Conservation (phyloP, 2,329 filamentous ascomycete genomes). For the Zarea fungicola region DNA sequence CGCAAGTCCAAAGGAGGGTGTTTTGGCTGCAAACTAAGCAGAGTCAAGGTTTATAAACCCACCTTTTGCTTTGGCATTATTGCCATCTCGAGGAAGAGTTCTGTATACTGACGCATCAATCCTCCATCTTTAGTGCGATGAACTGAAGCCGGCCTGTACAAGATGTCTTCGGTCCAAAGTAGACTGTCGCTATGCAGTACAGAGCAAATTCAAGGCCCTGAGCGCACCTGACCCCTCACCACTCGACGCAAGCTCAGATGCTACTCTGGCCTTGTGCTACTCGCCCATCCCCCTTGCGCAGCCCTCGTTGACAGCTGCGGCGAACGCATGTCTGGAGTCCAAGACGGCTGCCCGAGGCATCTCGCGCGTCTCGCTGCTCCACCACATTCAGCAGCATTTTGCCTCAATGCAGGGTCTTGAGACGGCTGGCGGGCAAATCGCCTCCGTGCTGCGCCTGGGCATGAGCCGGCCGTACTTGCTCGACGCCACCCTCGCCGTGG, state of each 20-base stretch:
- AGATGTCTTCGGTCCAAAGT: conserved; percentile 18
- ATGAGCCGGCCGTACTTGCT: conserved; percentile 18
- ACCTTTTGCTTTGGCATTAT: no score
- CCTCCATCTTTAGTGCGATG: conserved; percentile 16
- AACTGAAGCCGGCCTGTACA: conserved; percentile 19
- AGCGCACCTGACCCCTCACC: no score
- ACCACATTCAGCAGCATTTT: conserved; percentile 16
- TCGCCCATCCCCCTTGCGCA: conserved; percentile 11
- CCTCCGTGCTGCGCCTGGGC: conserved; percentile 14
- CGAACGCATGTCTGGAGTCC: neutral
- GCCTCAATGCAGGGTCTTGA: conserved; percentile 4
- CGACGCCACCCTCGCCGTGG: conserved; percentile 20
- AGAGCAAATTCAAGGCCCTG: neutral
- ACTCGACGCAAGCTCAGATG: neutral
- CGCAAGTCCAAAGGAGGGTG: conserved; percentile 20
- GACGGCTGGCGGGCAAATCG: conserved; percentile 7
- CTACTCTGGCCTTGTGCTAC: neutral
- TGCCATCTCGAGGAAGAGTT: no score
- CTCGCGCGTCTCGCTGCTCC: conserved; percentile 16
- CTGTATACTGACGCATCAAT: neutral
- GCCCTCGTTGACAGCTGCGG: neutral
- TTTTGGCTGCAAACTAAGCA: conserved; percentile 18
- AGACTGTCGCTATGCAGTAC: conserved; percentile 11
- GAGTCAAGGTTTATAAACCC: conserved; percentile 19
- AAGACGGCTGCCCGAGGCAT: conserved; percentile 13